These are phyloP conservation scores for Triangularia setosa DNA, from an alignment of 2,329 filamentous ascomycete genomes.

Conservation along the genomic window DNA sequence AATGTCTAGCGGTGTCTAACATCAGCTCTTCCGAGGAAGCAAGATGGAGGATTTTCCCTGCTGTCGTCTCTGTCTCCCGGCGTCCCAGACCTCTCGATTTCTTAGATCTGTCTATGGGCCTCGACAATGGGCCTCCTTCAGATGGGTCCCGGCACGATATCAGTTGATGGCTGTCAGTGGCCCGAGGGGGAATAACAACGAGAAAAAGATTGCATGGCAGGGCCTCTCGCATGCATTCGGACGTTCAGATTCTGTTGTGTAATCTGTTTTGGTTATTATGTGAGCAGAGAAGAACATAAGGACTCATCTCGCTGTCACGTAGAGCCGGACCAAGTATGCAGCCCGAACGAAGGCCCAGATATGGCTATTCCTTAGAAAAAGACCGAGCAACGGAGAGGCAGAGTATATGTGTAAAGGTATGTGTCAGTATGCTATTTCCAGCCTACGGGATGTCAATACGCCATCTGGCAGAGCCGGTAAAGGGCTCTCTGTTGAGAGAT, in stretches of 20 bases:
- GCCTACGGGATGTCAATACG: too few relatives aligned
- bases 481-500: background rate
- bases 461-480: too few relatives aligned
- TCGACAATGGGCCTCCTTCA: constrained; percentile 19
- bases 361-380: background rate
- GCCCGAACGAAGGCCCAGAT: background rate
- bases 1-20: background rate
- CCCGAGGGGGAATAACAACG: constrained; percentile 5
- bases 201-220: constrained; percentile 20
- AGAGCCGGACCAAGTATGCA: background rate
- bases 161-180: constrained; percentile 18
- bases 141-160: constrained; percentile 14
- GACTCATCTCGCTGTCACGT: background rate
- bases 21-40: background rate
- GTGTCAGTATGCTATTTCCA: background rate
- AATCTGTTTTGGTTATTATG: constrained; percentile 13
- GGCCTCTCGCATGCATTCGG: constrained; percentile 15
- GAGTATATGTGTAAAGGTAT: too few relatives aligned
- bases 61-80: background rate
- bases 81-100: constrained; percentile 9
- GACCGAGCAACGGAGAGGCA: background rate
- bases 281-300: constrained; percentile 8
- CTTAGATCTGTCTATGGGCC: constrained; percentile 8
- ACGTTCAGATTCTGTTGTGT: constrained; percentile 17
- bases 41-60: background rate